These are phyloP conservation scores for Claviceps pazoutovae DNA, from an alignment of 2,329 filamentous ascomycete species.

Conservation along the genomic window DNA sequence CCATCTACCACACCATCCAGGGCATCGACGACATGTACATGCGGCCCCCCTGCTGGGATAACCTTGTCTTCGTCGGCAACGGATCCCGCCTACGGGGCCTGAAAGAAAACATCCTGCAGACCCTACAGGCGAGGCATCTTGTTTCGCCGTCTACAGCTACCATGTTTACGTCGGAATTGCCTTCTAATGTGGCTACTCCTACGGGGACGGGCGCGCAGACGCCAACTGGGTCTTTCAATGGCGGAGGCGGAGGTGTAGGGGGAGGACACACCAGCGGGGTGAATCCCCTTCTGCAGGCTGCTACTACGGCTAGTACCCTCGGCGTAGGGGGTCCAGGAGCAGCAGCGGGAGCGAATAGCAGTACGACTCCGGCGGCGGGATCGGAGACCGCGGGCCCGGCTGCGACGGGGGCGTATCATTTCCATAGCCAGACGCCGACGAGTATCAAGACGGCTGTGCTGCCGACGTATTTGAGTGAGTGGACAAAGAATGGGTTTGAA, in stretches of 20 bases:
- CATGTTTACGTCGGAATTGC: conserved; percentile 93
- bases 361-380: conserved; percentile 26
- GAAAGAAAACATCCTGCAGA: conserved; percentile 74
- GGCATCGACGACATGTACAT: conserved; percentile 73
- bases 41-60: conserved; percentile 81
- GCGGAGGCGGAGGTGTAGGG: conserved; percentile 10
- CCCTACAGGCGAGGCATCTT: conserved; percentile 67
- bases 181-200: conserved; percentile 84
- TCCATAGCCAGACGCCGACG: conserved; percentile 61
- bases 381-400: conserved; percentile 24
- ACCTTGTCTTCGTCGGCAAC: conserved; percentile 81
- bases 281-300: conserved; percentile 83
- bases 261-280: conserved; percentile 40
- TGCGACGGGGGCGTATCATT: conserved; percentile 29
- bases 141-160: conserved; percentile 86
- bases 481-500: conserved; percentile 68
- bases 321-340: conserved; percentile 29
- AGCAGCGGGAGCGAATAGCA: conserved; percentile 20
- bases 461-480: conserved; percentile 80
- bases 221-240: conserved; percentile 52
- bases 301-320: conserved; percentile 57
- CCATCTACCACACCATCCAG: conserved; percentile 72
- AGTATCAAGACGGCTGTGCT: conserved; percentile 65
- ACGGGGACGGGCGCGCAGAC: conserved; percentile 84
- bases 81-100: conserved; percentile 64